These are phyloP conservation scores for Citrus cavaleriei DNA, from an alignment of 345 rosid species.

Conservation along the genomic window DNA sequence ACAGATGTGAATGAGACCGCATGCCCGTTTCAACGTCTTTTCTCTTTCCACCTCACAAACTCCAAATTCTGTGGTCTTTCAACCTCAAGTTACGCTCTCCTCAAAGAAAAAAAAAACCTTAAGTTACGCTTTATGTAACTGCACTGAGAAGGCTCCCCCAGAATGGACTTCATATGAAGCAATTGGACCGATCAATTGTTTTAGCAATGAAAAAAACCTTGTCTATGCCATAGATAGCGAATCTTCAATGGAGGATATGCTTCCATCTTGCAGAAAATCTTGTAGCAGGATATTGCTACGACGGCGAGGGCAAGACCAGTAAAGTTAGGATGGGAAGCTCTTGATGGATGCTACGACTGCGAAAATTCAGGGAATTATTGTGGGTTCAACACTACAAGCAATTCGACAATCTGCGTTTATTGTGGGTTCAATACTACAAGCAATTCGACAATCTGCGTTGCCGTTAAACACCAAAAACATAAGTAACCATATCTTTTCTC, in stretches of 20 bases:
- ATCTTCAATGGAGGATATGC: rapidly evolving
- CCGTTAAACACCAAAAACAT: neutral
- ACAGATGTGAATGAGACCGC: neutral
- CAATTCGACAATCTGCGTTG: neutral
- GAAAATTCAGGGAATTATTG: neutral
- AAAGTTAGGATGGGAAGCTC: neutral
- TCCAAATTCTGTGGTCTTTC: neutral
- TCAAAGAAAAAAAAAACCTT: no score
- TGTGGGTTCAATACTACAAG: neutral
- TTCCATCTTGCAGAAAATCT: neutral
- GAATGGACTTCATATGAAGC: rapidly evolving
- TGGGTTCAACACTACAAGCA: neutral
- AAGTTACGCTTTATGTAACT: neutral
- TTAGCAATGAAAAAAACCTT: neutral
- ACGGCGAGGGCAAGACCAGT: neutral
- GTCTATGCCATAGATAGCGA: neutral
- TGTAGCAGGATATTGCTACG: no score
- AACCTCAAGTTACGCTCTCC: no score
- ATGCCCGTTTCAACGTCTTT: neutral
- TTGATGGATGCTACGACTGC: neutral
- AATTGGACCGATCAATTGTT: neutral
- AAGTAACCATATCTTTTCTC: neutral
- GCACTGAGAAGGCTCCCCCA: neutral
- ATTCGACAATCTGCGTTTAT: neutral
- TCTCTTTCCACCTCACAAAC: neutral